Percentiles rank a stretch among this genome's conserved stretches.
Conservation (phyloP, 129 eudicot genomes). For the sunflower (Helianthus annuus) region HanXRQr2.0-SUNRISE NC_035439.2:132487633-132488132, state of each 20-base stretch:
- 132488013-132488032: slow-evolving; percentile 53
- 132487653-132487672: slow-evolving; percentile 4
- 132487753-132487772: slow-evolving; percentile 66
- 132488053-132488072: slow-evolving; percentile 53
- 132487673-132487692: slow-evolving; percentile 53
- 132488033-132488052: slow-evolving; percentile 50
- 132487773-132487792: slow-evolving; percentile 54
- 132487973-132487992: slow-evolving; percentile 49
- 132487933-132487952: slow-evolving; percentile 81
- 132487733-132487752: slow-evolving; percentile 59
- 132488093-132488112: slow-evolving; percentile 47
- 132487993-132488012: slow-evolving; percentile 63
- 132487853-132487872: slow-evolving; percentile 49
- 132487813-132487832: too few relatives aligned
- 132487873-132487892: slow-evolving; percentile 57
- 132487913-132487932: slow-evolving; percentile 64
- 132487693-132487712: slow-evolving; percentile 40
- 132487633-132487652: not conserved
- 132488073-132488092: slow-evolving; percentile 55
- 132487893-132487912: slow-evolving; percentile 60
- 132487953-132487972: slow-evolving; percentile 43
- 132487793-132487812: slow-evolving; percentile 20
- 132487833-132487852: not conserved
- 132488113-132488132: slow-evolving; percentile 65
- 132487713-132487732: slow-evolving; percentile 55